Base-by-base conservation (phyloP, 2,329 filamentous ascomycete genomes). In the Colletotrichum neosansevieriae region DNA sequence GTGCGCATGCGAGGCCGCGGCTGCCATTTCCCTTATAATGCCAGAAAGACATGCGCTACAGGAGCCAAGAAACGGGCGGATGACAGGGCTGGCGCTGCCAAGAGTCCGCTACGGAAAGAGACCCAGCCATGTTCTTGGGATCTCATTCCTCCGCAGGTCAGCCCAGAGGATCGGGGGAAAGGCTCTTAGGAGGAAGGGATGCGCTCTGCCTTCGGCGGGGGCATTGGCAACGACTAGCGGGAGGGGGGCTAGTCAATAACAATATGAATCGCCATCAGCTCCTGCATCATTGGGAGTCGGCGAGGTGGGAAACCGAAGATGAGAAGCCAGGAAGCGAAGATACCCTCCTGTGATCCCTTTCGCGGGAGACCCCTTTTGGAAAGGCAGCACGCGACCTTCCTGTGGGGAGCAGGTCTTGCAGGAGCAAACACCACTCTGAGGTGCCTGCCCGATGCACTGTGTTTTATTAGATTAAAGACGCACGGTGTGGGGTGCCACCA, bases 41-140 rank as follows among this genome's bases (percentile, higher is more conserved):
- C 17, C 59, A 64, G 21, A 29, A 56, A 57, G 51, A 19, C 53
- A 47, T 58, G 38, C 45, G 49, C 49, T 38, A 24, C 50, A 47
- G 21, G 63, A 50, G 58, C 65, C 65, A 68, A 68, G 65, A 56
- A 24, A 21, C n/a, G 54, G 54, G 57, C 56, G 61, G 54, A 59
- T 65, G 65, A 68, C 65, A 68, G 61, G 65, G 49, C 65, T 65
- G 61, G 54, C 54, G 54, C 40, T 60, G 65, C 65, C 65, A 68
- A 68, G 65, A 49, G 13, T 49, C 61, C 54, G 54, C 65, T 65
- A 68, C 61, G 65, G 61, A 42, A 65, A 24, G 61, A 50, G 61
- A 54, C 61, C 65, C 61, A 47, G 54, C 47, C 65, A 56, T 44
- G 40, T 36, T 63, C 65, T 64, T 64, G 60, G 60, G 40, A 58